Percentiles rank a stretch among this genome's conserved stretches.
Conservation (phyloP, 2,329 filamentous ascomycete genomes). For the Didymella arachidicola region DNA sequence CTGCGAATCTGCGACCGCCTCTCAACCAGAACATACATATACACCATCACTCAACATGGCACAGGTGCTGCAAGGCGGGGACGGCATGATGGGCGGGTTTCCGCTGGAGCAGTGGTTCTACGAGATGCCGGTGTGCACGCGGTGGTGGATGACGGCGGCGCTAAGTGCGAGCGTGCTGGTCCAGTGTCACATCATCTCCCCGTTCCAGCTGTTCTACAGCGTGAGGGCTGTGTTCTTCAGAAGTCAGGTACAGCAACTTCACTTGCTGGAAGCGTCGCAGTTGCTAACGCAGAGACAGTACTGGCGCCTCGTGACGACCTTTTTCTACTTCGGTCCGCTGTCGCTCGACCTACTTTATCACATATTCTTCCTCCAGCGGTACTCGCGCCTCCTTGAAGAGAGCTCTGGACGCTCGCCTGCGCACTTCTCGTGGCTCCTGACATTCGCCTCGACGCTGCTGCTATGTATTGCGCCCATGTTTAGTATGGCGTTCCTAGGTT, state of each 20-base stretch:
- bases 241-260: constrained; percentile 72
- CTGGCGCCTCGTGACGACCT: constrained; percentile 95
- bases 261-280: too few species aligned
- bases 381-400: constrained; percentile 93
- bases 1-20: neutral
- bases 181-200: constrained; percentile 90
- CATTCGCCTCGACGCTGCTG: constrained; percentile 82
- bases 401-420: constrained; percentile 90
- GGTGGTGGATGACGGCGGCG: constrained; percentile 96
- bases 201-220: constrained; percentile 97
- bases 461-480: constrained; percentile 84
- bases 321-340: constrained; percentile 95
- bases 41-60: constrained; percentile 50
- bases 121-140: constrained; percentile 95
- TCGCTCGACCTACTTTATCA: constrained; percentile 95
- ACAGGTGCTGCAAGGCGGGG: constrained; percentile 53
- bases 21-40: neutral
- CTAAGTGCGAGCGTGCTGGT: constrained; percentile 87
- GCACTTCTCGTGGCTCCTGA: constrained; percentile 91
- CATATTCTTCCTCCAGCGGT: constrained; percentile 97
- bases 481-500: constrained; percentile 92
- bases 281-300: constrained; percentile 66
- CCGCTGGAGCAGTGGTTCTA: constrained; percentile 98
- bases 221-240: constrained; percentile 90
- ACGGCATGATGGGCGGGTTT: constrained; percentile 62